Base-by-base conservation (phyloP, 1,139 yeast genomes). In the Lodderomyces beijingensis region DNA sequence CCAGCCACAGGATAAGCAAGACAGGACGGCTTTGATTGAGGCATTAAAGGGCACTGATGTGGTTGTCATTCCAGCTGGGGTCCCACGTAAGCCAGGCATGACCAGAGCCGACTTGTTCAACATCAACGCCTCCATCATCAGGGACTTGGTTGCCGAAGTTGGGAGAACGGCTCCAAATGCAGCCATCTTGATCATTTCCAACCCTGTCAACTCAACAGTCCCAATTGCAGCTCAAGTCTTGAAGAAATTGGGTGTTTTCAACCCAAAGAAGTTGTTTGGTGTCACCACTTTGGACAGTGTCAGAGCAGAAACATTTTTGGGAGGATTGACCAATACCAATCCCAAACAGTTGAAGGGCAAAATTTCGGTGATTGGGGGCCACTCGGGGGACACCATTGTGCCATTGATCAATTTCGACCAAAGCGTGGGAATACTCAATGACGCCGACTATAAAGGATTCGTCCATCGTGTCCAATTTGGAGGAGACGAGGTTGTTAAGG, bases 1-100 rank as follows among this genome's bases (percentile, higher is more conserved):
- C 55, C 78, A 68, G 45, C 82, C 82, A 27, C 50, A 57, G 24
- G 55, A 59, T 34, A 73, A 67, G 42, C 64, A 62, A 25, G 82
- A 76, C 48, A 62, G 61, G 35, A 54, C 59, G 14, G 74, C 79
- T 20, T 58, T 77, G 30, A 57, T 49, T 10, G 51, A 55, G 12
- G 82, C 87, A 1, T 63, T 81, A 41, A 56, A 53, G 25, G 77
- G 70, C 12, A 57, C 83, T 3, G 74, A 78, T 39, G 58, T 81
- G 40, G 86, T 79, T 17, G 61, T 80, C 27, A 79, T 79, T 35
- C 87, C 88, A n/a, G 88, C 88, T n/a, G 89, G 88, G 35, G 79
- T 81, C 11, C 87, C 88, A 32, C 71, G 88, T 55, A 80, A 80
- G 51, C 87, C 88, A 10, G 88, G 88, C 14, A 80, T 80, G 87